Conservation (phyloP, 2,329 filamentous ascomycete species). For the Aureobasidium zeae region DNA sequence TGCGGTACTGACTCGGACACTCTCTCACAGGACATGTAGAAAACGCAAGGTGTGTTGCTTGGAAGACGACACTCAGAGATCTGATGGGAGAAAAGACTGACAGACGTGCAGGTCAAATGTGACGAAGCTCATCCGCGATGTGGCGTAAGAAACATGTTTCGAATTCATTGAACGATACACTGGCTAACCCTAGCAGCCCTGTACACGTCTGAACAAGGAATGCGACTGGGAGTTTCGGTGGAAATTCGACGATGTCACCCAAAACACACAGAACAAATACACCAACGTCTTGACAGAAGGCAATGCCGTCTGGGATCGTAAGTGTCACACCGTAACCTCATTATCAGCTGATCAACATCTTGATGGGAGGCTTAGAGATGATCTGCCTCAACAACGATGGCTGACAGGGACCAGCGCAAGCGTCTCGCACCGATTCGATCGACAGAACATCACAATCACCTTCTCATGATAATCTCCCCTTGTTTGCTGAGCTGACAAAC, state of each 20-base stretch:
- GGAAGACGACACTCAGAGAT: constrained; percentile 4
- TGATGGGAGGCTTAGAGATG: too few species aligned
- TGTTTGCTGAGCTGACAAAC: constrained; percentile 44
- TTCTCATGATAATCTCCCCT: constrained; percentile 41
- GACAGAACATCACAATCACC: constrained; percentile 13
- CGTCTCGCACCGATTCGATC: background rate
- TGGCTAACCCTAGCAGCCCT: constrained; percentile 32
- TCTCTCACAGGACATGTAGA: constrained; percentile 27
- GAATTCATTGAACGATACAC: background rate
- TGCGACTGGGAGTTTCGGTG: constrained; percentile 50
- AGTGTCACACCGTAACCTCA: too few species aligned
- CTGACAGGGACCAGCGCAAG: constrained; percentile 12
- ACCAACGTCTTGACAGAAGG: constrained; percentile 41
- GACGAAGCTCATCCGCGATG: constrained; percentile 47
- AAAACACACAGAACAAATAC: constrained; percentile 27
- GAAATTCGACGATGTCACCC: constrained; percentile 31
- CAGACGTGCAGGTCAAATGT: constrained; percentile 43
- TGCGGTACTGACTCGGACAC: constrained; percentile 6
- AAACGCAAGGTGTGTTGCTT: constrained; percentile 25
- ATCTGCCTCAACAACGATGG: background rate
- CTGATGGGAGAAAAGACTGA: constrained; percentile 8
- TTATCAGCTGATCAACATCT: too few species aligned
- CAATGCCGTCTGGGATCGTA: constrained; percentile 49
- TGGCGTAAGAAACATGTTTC: constrained; percentile 33
- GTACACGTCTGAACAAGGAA: constrained; percentile 44